Base-by-base conservation (phyloP, 2,329 filamentous ascomycete genomes). In the Malbranchea zuffiana region DNA sequence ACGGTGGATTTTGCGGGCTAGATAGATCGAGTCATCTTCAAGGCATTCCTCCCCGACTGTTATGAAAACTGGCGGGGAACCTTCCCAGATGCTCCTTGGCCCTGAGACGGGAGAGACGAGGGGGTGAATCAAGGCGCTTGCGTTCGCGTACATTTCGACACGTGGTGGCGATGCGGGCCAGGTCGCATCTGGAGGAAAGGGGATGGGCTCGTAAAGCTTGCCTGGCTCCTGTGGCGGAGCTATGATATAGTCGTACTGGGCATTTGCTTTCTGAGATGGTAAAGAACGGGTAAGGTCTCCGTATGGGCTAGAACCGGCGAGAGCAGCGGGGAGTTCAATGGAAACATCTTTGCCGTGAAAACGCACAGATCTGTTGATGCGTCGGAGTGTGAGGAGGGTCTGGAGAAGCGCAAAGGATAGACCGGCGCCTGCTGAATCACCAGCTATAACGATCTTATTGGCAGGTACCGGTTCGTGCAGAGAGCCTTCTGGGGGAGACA, bases 351-450 rank as follows among this genome's bases (percentile, higher is more conserved):
- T 47, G 19, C 60, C 60, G 37, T 66, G 60, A 42, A 66, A 66
- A 16, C 38, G 54, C 35, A 66, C 46, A 4, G 50, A 55, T 13
- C 24, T 28, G 13, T 34, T 38, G 11, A 52, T 40, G 17, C 60
- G 58, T 3, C 51, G 52, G 11, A 67, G 48, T 1, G 61, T 62
- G 10, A 67, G 49, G 4, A 68, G 53, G 4, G 61, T 57, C 34
- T 65, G 62, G 2, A 65, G 44, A 7, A 68, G 50, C 11, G 50
- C 55, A 1, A 66, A 48, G 7, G 53, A 51, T 6, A 68, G 53
- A 38, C 64, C 63, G 4, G 54, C 66, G 15, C 65, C 66, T 0
- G 65, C 62, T 1, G 62, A 66, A 43, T 68, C 65, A 12, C 66
- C 66, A 3, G 63, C 56, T 12, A 68, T 43, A 31, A 68, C 47